Base-by-base conservation (phyloP, 23 red algal genomes). In the Gracilariopsis chorda region DNA sequence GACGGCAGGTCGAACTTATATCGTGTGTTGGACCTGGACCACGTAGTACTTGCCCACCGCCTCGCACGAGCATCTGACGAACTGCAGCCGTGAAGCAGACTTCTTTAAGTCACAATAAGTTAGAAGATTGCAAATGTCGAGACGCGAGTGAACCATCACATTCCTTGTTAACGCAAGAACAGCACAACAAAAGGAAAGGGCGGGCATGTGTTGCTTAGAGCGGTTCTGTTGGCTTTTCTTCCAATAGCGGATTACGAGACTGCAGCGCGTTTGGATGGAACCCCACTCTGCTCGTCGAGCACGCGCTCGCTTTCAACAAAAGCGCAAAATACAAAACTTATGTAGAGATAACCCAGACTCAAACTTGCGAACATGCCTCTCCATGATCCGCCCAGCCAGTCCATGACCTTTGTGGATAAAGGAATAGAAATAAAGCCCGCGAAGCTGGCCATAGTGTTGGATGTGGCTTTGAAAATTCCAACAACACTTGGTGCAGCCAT, bases 361-460 rank as follows among this genome's bases (percentile, higher is more conserved):
- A 73, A 42, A 34, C 67, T 73, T 24, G 63, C 74, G 51, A 91
- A 91, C 41, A 80, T 82, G 40, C 62, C 40, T 6, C 88, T 37
- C 88, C 88, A 91, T 1, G 88, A 91, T 1, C 75, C 75, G 7
- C 63, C 75, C 12, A 72, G 45, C 75, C 47, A 80, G 19, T 82
- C 60, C 56, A 91, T 53, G 29, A 91, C 48, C 33, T 44, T 44
- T 1, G 88, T 82, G 7, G 91, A 86, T 10, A 86, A 80, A 0
- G 91, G 91, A 24, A 94, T 72, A 0, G 91, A 80, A 7, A 94
- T 13, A 67, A 94, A 69, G 3, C 91, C 91, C 12, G 80, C 59
- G 35, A 80, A 58, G 32, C 61, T 62, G 3, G 48, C 80, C 7
- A 86, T 7, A 17, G 91, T 94, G 29, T 94, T 94, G 2, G 91